Conservation (phyloP, 768 basidiomycete species). For the Psilocybe cyanescens region DNA sequence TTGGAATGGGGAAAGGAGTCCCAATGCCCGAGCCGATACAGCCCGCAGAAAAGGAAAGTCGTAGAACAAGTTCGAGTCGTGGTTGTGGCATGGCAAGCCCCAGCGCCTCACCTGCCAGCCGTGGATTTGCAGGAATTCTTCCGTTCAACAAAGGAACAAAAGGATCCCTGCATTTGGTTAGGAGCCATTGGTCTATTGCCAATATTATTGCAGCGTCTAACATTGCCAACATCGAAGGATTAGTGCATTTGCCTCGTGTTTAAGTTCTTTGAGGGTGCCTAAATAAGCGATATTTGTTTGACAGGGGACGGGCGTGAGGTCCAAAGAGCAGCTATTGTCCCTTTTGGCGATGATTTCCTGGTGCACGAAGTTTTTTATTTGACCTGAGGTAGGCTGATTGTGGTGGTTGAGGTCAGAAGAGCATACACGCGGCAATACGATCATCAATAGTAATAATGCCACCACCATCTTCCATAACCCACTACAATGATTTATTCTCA, state of each 20-base stretch:
- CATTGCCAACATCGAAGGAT: background rate
- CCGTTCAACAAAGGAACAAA: background rate
- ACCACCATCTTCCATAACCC: background rate
- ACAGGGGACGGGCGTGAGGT: background rate
- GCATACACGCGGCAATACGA: slow-evolving; percentile 9
- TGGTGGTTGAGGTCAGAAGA: slow-evolving; percentile 13
- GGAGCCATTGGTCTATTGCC: background rate
- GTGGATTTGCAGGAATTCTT: background rate
- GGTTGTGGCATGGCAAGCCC: slow-evolving; percentile 5
- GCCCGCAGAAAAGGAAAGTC: slow-evolving; percentile 4
- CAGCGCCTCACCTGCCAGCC: slow-evolving; percentile 11
- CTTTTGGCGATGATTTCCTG: slow-evolving; percentile 1
- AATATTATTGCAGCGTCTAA: background rate
- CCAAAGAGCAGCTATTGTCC: background rate
- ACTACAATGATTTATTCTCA: background rate
- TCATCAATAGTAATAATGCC: background rate
- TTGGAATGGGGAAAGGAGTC: background rate
- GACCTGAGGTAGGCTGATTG: slow-evolving; percentile 5
- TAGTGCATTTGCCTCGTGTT: background rate
- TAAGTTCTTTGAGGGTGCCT: background rate
- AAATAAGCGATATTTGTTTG: slow-evolving; percentile 1
- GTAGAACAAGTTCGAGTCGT: slow-evolving; percentile 9
- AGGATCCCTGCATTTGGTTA: background rate
- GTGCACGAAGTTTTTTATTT: background rate
- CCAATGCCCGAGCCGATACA: background rate